Base-by-base conservation (phyloP, 352 stramenopile genomes). In the Thalassiosira livingstoniorum region DNA sequence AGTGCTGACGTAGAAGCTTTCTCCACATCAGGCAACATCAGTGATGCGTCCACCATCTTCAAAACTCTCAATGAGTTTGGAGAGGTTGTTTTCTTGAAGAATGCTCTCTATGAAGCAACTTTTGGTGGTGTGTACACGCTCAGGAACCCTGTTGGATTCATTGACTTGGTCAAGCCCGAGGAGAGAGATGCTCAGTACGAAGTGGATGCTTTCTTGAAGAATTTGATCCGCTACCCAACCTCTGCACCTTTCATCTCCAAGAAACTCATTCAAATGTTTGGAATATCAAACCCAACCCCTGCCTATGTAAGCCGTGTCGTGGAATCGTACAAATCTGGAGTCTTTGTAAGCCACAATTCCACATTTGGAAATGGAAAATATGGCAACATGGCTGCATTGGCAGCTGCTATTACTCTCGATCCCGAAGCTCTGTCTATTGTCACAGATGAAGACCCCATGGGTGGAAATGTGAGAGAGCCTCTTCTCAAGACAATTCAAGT, bases 201-300 rank as follows among this genome's bases (percentile, higher is more conserved):
- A 83, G 78, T 91, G 65, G 91, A 96, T 60, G 91, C 87, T 10
- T 83, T 92, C 4, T 60, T 96, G 2, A 85, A 80, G 11, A 68
- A 91, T 45, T 86, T 92, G 58, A 85, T 94, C 67, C 78, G 81
- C 34, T 86, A 95, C 57, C 35, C 58, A 10, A 93, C 72, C 63
- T 23, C 75, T 60, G 74, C 90, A 55, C 81, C 90, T 39, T 93
- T 92, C 69, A 75, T 94, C 4, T 66, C 73, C 13, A 83, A 83
- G 43, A 83, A 82, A 23, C 67, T 94, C 4, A 86, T 93, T 35
- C 86, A 93, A 66, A 81, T 84, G 68, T 72, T 90, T 67, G 78
- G 78, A 34, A 87, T 90, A 71, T 90, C 78, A 0, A 94, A 94
- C 72, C 88, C 90, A 43, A 78, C 78, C 7, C 90, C 90, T 43